Evolutionary conservation across 352 stramenopile genomes (phyloP), one percentile per base, ranked within the genome.

Genomic region (Pythium oligandrum): DNA sequence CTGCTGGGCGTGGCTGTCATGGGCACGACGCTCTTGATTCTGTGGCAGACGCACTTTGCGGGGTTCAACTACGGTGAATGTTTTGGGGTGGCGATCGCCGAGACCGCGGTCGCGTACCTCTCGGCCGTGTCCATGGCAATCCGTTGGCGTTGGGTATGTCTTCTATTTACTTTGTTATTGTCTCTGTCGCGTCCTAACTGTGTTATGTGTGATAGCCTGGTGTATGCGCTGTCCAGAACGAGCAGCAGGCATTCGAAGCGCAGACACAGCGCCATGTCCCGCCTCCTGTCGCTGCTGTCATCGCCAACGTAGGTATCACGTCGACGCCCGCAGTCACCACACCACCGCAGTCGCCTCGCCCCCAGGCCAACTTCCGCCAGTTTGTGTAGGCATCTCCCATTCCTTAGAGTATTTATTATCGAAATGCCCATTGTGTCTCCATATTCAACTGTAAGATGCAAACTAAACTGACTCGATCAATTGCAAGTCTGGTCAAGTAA

Each of bases 51-150:
- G 30, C 66, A 73, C 57, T 80, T 73, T 49, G 57, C 70, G 9
- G 51, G 60, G 34, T 84, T 84, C 42, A 64, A 90, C 61, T 86
- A 90, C 45, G 78, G 82, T 35, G 78, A 92, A 64, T 88, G 78
- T 60, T 83, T 88, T n/a, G 71, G 67, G 37, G 66, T 88, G 48
- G 73, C 73, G 3, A 54, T 86, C n/a, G 73, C 82, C 5, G 75
- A 75, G 5, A 88, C 77, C 3, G 63, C 85, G 34, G 85, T 89
- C 51, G 77, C 77, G n/a, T 89, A 79, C 48, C 57, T 71, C 10
- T 62, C 73, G 45, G 69, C 77, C 7, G 70, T 92, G 42, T 89
- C 82, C 32, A 92, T 92, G 82, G 53, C 70, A 33, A 76, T 89
- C 17, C 76, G 77, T 12, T 92, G 79, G 78, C 78, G 78, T 59